Evolutionary conservation across 1,284 basidiomycete species (phyloP).

Genomic region (Moesziomyces globuligerus): DNA sequence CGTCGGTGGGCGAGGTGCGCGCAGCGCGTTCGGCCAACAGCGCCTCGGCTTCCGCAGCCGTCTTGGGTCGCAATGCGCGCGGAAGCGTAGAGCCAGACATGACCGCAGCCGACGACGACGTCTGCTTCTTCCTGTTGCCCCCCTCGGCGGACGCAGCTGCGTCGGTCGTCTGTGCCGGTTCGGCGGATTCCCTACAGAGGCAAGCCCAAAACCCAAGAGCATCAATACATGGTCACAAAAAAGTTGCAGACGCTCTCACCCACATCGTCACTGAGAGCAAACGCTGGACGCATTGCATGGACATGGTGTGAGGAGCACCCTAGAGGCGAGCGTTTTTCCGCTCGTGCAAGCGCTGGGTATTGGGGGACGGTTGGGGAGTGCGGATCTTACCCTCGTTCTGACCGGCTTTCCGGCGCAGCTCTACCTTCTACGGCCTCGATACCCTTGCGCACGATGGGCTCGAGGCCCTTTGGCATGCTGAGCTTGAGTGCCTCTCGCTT

Average conservation of each 20-base stretch:
- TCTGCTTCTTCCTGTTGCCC: constrained; percentile 16
- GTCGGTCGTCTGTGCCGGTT: not conserved
- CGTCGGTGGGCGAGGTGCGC: not conserved
- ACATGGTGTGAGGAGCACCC: constrained; percentile 25
- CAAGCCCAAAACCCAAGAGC: too few species aligned
- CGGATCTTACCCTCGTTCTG: constrained; percentile 38
- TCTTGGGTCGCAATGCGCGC: constrained; percentile 32
- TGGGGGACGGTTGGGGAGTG: not conserved
- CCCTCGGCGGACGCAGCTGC: not conserved
- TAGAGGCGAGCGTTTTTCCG: constrained; percentile 1
- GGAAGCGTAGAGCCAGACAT: not conserved
- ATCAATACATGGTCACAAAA: too few species aligned
- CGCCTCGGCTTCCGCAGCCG: constrained; percentile 46
- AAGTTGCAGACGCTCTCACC: constrained; percentile 2
- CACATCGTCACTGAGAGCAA: not conserved
- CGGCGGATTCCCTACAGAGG: too few species aligned
- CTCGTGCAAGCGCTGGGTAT: not conserved
- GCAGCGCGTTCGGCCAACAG: constrained; percentile 19
- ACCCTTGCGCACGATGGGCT: constrained; percentile 35
- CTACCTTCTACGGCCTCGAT: constrained; percentile 43
- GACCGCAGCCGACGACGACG: constrained; percentile 26
- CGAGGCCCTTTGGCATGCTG: constrained; percentile 57
- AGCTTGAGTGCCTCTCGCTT: constrained; percentile 60
- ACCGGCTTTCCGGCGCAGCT: constrained; percentile 4
- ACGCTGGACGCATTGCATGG: constrained; percentile 21